phyloP scores from a whole-genome alignment of 179 eudicot species.

The Nepenthes alata region DNA sequence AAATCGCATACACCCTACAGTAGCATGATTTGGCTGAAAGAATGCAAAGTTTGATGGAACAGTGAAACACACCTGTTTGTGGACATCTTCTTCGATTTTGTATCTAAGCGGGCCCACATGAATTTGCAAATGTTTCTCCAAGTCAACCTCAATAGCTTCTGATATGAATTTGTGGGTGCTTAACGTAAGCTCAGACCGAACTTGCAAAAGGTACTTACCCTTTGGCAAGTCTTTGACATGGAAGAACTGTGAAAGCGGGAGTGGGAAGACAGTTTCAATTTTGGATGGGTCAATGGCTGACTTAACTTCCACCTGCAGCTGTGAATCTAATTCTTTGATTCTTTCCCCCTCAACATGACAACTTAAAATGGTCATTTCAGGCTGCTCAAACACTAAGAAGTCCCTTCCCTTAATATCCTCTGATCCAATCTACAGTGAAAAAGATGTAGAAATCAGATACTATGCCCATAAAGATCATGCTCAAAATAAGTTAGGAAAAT shows the following conservation, averaged over 20 bases:
- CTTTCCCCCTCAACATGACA: slow-evolving; percentile 77
- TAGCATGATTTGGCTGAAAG: not conserved
- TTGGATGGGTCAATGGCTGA: slow-evolving; percentile 73
- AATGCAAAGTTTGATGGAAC: not conserved
- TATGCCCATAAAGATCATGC: no score
- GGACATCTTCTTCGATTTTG: slow-evolving; percentile 50
- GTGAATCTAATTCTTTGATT: slow-evolving; percentile 47
- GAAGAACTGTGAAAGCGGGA: slow-evolving; percentile 85
- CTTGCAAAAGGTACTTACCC: slow-evolving; percentile 77
- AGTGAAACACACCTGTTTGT: slow-evolving; percentile 52
- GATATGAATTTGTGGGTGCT: slow-evolving; percentile 62
- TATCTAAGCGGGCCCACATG: slow-evolving; percentile 75
- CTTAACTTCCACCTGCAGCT: slow-evolving; percentile 74
- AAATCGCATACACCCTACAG: not conserved
- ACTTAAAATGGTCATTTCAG: slow-evolving; percentile 70
- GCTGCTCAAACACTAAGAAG: slow-evolving; percentile 82
- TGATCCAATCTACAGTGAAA: slow-evolving; percentile 46
- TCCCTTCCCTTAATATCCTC: slow-evolving; percentile 65
- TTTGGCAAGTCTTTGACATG: slow-evolving; percentile 80
- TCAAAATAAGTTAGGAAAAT: no score
- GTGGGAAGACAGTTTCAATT: slow-evolving; percentile 58
- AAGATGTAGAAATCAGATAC: no score
- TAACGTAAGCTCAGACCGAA: slow-evolving; percentile 49
- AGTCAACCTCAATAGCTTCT: slow-evolving; percentile 74
- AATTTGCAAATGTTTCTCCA: slow-evolving; percentile 48